Conservation (phyloP, 192 early-diverging fungal species). For the Coemansia guatemalensis region DNA sequence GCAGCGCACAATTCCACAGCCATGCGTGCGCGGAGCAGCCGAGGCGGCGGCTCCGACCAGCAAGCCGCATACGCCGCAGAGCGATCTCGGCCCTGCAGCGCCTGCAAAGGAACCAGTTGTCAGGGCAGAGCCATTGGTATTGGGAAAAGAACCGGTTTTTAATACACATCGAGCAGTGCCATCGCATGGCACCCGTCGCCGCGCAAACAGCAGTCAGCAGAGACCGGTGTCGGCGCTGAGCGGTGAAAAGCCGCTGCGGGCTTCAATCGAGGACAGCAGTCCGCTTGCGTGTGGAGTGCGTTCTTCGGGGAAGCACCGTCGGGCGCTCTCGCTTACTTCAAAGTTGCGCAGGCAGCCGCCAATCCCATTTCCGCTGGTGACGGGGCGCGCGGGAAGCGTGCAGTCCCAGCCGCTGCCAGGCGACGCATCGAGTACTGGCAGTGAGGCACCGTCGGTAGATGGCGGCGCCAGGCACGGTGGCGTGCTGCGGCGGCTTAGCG, state of each 20-base stretch:
- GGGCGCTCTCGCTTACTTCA: constrained; percentile 30
- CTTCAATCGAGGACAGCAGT: neutral
- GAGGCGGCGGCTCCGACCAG: no score
- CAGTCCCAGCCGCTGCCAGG: constrained; percentile 17
- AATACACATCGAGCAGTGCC: no score
- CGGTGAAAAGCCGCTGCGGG: neutral
- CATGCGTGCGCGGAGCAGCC: no score
- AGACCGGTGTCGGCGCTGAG: neutral
- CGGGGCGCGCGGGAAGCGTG: constrained; percentile 13
- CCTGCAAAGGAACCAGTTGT: no score
- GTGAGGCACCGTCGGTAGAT: constrained; percentile 6
- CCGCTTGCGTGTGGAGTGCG: neutral
- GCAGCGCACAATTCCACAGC: no score
- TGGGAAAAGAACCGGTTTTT: no score
- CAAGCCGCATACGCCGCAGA: no score
- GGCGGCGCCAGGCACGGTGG: constrained; percentile 5
- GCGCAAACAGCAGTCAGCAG: neutral
- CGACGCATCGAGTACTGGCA: no score
- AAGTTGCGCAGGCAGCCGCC: constrained; percentile 41
- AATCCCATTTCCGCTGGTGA: constrained; percentile 32
- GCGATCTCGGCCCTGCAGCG: no score
- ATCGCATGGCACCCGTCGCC: no score
- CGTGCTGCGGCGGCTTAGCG: constrained; percentile 38
- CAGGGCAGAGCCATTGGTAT: no score
- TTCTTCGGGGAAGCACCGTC: constrained; percentile 13